These are phyloP conservation scores for Colletotrichum chlorophyti DNA, from an alignment of 2,329 filamentous ascomycete genomes.

Conservation along the genomic window DNA sequence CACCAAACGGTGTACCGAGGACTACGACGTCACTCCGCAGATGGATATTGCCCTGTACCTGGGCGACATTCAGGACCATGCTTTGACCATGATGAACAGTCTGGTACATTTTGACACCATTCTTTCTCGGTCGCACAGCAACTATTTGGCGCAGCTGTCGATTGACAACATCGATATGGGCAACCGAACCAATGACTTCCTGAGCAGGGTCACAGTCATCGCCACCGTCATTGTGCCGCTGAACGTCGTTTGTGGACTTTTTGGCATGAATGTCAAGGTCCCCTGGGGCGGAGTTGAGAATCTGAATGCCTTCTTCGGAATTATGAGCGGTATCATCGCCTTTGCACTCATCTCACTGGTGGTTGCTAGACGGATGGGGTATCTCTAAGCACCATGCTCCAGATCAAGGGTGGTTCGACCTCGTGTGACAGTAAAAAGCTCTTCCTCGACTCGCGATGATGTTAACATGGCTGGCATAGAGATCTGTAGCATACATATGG, in stretches of 20 bases:
- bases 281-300: slow-evolving; percentile 64
- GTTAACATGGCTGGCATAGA: too few species aligned
- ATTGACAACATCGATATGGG: slow-evolving; percentile 91
- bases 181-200: slow-evolving; percentile 83
- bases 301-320: slow-evolving; percentile 60
- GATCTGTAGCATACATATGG: too few species aligned
- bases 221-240: slow-evolving; percentile 94
- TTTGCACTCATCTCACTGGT: slow-evolving; percentile 55
- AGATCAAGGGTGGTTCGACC: too few species aligned
- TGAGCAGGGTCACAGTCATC: slow-evolving; percentile 94
- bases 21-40: slow-evolving; percentile 91
- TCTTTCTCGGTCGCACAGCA: slow-evolving; percentile 89
- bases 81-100: slow-evolving; percentile 98
- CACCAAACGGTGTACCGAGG: slow-evolving; percentile 97
- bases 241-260: slow-evolving; percentile 86
- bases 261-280: slow-evolving; percentile 85
- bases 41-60: slow-evolving; percentile 97
- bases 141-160: slow-evolving; percentile 92
- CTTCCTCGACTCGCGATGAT: too few species aligned
- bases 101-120: slow-evolving; percentile 97
- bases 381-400: background rate
- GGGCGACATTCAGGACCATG: slow-evolving; percentile 97
- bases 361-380: slow-evolving; percentile 11
- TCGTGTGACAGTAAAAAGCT: too few species aligned
- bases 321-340: slow-evolving; percentile 57